Percentiles rank a stretch among this genome's conserved stretches.
phyloP scores from a whole-genome alignment of 1,139 yeast species.

The Arxiozyma slooffiae region DNA sequence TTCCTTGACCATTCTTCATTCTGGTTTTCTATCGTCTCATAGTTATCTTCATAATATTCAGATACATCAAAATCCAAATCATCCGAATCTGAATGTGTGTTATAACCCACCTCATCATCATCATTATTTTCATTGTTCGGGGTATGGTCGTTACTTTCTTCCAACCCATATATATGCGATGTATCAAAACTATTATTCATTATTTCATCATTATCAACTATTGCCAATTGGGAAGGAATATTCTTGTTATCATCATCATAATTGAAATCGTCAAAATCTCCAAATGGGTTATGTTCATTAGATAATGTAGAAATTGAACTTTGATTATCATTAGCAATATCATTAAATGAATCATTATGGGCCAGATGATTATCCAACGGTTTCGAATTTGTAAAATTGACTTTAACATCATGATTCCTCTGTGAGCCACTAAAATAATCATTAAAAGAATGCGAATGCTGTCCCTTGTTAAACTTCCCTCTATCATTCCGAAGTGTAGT shows the following conservation, averaged over 20 bases:
- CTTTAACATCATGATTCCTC: background rate
- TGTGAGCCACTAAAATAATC: background rate
- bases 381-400: conserved; percentile 4
- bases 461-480: background rate
- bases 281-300: conserved; percentile 1
- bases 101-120: background rate
- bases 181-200: background rate
- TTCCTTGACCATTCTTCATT: background rate
- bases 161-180: background rate
- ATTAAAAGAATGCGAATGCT: conserved; percentile 2
- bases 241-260: background rate
- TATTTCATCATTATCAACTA: background rate
- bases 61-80: conserved; percentile 5
- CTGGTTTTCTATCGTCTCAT: background rate
- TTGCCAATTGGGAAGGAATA: background rate
- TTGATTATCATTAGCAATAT: background rate
- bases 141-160: background rate
- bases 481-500: conserved; percentile 7
- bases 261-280: background rate
- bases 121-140: background rate
- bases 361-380: background rate
- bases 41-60: conserved; percentile 4
- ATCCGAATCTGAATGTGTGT: background rate
- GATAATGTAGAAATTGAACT: background rate
- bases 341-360: background rate